Conservation (phyloP, 345 rosid genomes). For the Linum trigynum region DNA sequence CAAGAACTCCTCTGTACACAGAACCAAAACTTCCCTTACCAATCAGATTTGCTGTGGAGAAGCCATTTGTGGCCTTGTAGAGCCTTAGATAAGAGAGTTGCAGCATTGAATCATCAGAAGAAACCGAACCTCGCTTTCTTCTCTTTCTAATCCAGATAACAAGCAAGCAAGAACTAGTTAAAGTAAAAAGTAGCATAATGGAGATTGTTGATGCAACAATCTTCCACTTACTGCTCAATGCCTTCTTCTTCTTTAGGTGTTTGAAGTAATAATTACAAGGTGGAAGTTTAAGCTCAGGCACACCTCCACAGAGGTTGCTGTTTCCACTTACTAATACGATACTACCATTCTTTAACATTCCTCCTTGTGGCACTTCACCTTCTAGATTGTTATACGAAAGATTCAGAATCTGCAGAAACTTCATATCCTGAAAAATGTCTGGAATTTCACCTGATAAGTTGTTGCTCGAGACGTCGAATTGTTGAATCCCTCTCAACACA, state of each 20-base stretch:
- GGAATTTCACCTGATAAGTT: conserved; percentile 18
- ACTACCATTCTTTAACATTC: background rate
- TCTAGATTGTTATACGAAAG: conserved; percentile 18
- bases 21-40: conserved; percentile 16
- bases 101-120: background rate
- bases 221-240: background rate
- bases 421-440: background rate
- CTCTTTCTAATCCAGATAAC: background rate
- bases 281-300: background rate
- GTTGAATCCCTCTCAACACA: background rate
- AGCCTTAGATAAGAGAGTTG: conserved; percentile 1
- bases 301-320: background rate
- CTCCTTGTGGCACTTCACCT: conserved; percentile 11
- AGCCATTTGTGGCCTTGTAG: conserved; percentile 9
- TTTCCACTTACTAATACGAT: background rate
- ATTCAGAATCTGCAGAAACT: conserved; percentile 7
- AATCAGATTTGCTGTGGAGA: conserved; percentile 6
- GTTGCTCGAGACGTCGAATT: conserved; percentile 5
- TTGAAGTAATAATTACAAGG: conserved; percentile 5
- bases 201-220: background rate
- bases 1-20: conserved; percentile 15
- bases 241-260: too few relatives aligned
- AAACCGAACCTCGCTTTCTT: conserved; percentile 1
- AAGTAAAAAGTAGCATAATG: background rate
- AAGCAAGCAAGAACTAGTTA: background rate